Evolutionary conservation across 192 early-diverging fungal species (phyloP), one percentile per base, ranked within the genome.

Genomic region (Gonapodya prolifera): DNA sequence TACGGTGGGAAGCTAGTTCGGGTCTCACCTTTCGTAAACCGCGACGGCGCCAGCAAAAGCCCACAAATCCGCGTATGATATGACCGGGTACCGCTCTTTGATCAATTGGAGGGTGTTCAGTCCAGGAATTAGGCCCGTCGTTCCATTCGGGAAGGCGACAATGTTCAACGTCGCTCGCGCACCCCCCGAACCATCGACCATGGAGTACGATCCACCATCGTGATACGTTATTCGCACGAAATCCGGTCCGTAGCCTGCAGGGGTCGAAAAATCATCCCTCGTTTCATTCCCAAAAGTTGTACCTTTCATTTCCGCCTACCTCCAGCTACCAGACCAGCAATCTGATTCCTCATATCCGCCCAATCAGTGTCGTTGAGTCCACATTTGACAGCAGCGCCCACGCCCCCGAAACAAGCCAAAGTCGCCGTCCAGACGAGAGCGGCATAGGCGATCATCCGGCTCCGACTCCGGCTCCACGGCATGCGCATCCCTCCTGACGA

Each of bases 61-160:
- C 83, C 90, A 94, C 80, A 95, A 84, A 81, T 95, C 94, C 80
- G 88, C 92, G 82, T 94, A 96, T 1, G 92, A 90, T 36, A 96
- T 89, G 75, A 87, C 80, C 29, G 90, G 90, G 87, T 93, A 90
- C 84, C 93, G 89, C 70, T 87, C 77, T 85, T 96, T 95, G 82
- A 96, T 84, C 17, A 83, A 80, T 81, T 90, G 87, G 35, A 96
- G 87, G 77, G 89, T 84, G 70, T 86, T 8, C 8, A 61, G 8
- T 61, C 45, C 45, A 61, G 45, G 45, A 61, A 61, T 8, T 23
- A 61, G 45, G 23, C 45, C 45, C 45, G 23, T 16, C 8, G 45
- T 61, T 23, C 45, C 45, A 23, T 61, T 61, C 45, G 23, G 45
- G 23, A 61, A 61, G 45, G 45, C 8, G 23, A 61, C 45, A 23